A percentile compares a stretch with the other conserved stretches of the same genome.
These are phyloP conservation scores for Suillus fuscotomentosus DNA, from an alignment of 768 basidiomycete species.

Conservation along the genomic window DNA sequence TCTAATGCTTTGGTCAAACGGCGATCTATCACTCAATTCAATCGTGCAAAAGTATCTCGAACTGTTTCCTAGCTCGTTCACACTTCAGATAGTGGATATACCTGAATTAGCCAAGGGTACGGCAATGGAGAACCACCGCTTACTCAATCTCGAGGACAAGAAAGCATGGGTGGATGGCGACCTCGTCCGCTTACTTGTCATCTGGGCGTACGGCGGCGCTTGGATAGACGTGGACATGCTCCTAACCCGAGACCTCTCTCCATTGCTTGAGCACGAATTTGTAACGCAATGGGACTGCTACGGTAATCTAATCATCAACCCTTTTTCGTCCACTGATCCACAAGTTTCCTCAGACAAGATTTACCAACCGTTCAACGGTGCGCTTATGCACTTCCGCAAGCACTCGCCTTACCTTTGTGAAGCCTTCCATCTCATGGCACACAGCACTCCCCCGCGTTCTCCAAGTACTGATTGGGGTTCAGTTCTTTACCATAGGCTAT, in stretches of 20 bases:
- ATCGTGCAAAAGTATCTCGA: conserved; percentile 60
- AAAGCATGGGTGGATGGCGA: conserved; percentile 97
- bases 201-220: conserved; percentile 89
- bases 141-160: conserved; percentile 63
- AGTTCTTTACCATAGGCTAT: conserved; percentile 85
- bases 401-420: conserved; percentile 97
- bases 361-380: conserved; percentile 85
- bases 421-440: conserved; percentile 88
- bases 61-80: conserved; percentile 69
- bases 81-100: conserved; percentile 67
- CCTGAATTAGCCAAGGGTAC: conserved; percentile 70
- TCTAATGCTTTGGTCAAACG: conserved; percentile 94
- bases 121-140: conserved; percentile 59
- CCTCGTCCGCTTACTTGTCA: conserved; percentile 76
- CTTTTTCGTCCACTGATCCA: background rate
- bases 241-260: conserved; percentile 80
- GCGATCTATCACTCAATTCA: conserved; percentile 56
- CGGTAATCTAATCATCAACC: conserved; percentile 45
- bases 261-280: conserved; percentile 90
- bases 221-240: conserved; percentile 99
- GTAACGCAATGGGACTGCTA: conserved; percentile 99
- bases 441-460: conserved; percentile 67
- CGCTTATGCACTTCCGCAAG: conserved; percentile 87
- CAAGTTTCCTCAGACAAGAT: conserved; percentile 51
- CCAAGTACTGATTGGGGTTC: conserved; percentile 94